phyloP scores from a whole-genome alignment of 257 asterid genomes.

The Coffea canephora region DNA sequence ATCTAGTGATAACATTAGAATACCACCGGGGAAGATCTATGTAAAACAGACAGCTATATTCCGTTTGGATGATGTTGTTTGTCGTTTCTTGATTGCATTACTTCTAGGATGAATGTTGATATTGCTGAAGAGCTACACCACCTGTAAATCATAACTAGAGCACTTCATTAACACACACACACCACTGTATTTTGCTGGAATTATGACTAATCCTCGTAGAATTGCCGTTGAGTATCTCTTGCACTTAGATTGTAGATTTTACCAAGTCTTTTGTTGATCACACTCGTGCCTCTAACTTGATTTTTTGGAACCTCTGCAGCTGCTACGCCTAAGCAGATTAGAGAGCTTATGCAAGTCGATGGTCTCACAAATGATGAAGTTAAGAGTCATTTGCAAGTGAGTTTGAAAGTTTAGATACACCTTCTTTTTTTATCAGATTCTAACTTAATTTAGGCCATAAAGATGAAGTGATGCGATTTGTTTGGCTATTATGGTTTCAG shows the following conservation, averaged over 20 bases:
- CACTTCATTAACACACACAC: not conserved
- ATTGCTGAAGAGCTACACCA: not conserved
- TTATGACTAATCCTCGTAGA: not conserved
- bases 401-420: conserved; percentile 14
- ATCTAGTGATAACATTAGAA: not conserved
- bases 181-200: not conserved
- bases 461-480: not conserved
- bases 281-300: conserved; percentile 1
- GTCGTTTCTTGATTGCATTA: not conserved
- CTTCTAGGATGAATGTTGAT: not conserved
- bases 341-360: conserved; percentile 90
- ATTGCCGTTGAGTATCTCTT: not conserved
- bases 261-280: not conserved
- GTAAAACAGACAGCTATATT: not conserved
- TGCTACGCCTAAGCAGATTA: conserved; percentile 94
- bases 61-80: not conserved
- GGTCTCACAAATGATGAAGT: conserved; percentile 97
- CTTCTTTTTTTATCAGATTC: not conserved
- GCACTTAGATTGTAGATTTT: not conserved
- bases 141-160: not conserved
- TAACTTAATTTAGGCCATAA: not conserved
- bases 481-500: conserved; percentile 38
- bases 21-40: not conserved
- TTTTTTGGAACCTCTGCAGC: conserved; percentile 39
- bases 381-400: conserved; percentile 90